These are phyloP conservation scores for Blastobotrys terrestris DNA, from an alignment of 805 yeast genomes.

Conservation along the genomic window DNA sequence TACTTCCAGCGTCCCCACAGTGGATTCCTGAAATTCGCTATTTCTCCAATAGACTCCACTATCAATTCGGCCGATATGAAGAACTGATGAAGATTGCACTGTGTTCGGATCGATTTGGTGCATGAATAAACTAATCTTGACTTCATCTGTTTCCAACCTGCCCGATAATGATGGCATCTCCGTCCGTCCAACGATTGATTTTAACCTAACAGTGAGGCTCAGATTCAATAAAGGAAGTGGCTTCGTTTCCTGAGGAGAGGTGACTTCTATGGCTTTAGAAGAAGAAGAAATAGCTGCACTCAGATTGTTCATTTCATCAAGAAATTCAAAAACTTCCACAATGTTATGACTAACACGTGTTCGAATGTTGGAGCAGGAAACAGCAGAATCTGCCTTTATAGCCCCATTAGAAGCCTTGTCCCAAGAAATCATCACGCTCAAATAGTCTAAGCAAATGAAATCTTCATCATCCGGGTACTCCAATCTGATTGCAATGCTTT, in stretches of 20 bases:
- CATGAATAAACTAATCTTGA: not conserved
- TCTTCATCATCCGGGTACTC: conserved; percentile 29
- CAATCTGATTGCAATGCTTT: conserved; percentile 25
- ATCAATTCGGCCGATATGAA: not conserved
- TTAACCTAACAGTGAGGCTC: not conserved
- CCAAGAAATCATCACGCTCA: conserved; percentile 23
- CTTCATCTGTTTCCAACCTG: not conserved
- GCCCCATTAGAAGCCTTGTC: not conserved
- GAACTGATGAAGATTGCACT: not conserved
- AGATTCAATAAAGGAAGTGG: not conserved
- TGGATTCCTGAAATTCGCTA: not conserved
- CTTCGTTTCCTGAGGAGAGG: not conserved
- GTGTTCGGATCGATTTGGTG: not conserved
- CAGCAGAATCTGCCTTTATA: conserved; percentile 13
- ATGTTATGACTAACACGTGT: conserved; percentile 21
- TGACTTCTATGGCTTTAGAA: not conserved
- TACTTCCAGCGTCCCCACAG: not conserved
- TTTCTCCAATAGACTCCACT: not conserved
- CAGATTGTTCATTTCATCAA: not conserved
- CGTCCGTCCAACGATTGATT: not conserved
- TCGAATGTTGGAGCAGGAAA: conserved; percentile 19
- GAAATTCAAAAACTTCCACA: conserved; percentile 12
- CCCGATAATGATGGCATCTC: not conserved
- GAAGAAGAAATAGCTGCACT: not conserved
- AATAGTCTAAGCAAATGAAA: conserved; percentile 28